Conservation (phyloP, 352 stramenopile genomes). For the Globisporangium recalcitrans region DNA sequence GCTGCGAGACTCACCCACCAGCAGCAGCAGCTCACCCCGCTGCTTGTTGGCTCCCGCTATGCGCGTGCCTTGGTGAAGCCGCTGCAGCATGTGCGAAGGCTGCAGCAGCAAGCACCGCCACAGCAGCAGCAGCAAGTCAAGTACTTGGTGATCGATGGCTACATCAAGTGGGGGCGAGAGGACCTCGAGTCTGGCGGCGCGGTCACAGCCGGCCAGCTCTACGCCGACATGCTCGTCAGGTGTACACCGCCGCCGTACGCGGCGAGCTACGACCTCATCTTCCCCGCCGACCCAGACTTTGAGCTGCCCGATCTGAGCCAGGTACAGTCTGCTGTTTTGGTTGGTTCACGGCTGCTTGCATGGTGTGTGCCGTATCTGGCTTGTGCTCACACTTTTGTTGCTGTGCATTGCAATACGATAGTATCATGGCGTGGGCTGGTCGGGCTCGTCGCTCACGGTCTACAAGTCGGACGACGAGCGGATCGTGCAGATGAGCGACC, state of each 20-base stretch:
- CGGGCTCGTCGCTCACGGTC: constrained; percentile 64
- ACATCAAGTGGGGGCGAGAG: constrained; percentile 49
- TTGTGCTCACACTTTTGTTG: neutral
- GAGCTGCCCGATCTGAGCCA: constrained; percentile 42
- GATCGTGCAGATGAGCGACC: constrained; percentile 39
- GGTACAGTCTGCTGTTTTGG: constrained; percentile 18
- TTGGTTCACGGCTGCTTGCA: too few species aligned
- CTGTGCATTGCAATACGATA: constrained; percentile 16
- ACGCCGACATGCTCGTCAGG: constrained; percentile 61
- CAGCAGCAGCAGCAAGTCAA: constrained; percentile 7
- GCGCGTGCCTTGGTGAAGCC: neutral
- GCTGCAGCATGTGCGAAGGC: neutral
- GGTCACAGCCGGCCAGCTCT: constrained; percentile 63
- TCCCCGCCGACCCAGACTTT: constrained; percentile 54
- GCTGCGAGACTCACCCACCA: constrained; percentile 6
- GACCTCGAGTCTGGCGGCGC: constrained; percentile 57
- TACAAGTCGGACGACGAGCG: constrained; percentile 47
- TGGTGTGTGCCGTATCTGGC: neutral
- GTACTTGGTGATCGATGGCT: constrained; percentile 75
- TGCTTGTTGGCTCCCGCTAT: neutral
- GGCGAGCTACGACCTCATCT: constrained; percentile 54
- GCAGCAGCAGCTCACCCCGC: neutral
- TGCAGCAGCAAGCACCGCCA: neutral
- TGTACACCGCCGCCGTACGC: constrained; percentile 32
- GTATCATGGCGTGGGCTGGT: constrained; percentile 77